Evolutionary conservation across 169 alveolate genomes (phyloP), one percentile per base, ranked within the genome.

Genomic region (Cryptosporidium sp.): DNA sequence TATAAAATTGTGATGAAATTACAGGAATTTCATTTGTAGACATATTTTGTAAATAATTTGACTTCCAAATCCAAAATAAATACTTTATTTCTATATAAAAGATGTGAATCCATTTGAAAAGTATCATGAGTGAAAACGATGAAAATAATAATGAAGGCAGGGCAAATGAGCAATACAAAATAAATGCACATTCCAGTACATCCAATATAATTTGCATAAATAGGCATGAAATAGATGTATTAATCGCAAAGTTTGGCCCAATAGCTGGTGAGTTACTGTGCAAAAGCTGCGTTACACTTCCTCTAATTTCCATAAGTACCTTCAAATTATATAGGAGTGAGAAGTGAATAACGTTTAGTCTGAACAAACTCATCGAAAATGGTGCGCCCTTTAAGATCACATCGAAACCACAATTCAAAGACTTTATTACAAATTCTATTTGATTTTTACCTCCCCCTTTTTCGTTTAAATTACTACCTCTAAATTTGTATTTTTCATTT

Each of bases 291-390:
- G 69, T 65, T 29, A 80, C 23, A 10, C 89, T 73, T 62, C 89
- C 89, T 62, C 89, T 59, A 61, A 80, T 80, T 80, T 80, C 89
- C 89, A 80, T 43, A n/a, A 80, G 55, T 1, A 80, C 89, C 75
- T 80, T 80, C 26, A 80, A 80, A 59, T 80, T 80, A 41, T 80
- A 80, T 29, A 80, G n/a, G 50, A 80, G 62, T 26, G 75, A 80
- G 23, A 80, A 80, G 26, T 80, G 89, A 3, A 80, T 52, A 35
- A 80, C 33, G 43, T 80, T 80, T 21, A 80, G 23, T 41, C 69
- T 35, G 31, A 80, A 80, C 23, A 62, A 62, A n/a, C 80, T 39
- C 43, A 67, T 59, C 12, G 89, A 39, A 12, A 80, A 80, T 1
- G 89, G 89, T 14, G n/a, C 4, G 3, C 89, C 89, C 23, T n/a